A percentile compares a stretch with the other conserved stretches of the same genome.
phyloP scores from a whole-genome alignment of 495 filamentous ascomycete species.

The Friedmanniomyces endolithicus region DNA sequence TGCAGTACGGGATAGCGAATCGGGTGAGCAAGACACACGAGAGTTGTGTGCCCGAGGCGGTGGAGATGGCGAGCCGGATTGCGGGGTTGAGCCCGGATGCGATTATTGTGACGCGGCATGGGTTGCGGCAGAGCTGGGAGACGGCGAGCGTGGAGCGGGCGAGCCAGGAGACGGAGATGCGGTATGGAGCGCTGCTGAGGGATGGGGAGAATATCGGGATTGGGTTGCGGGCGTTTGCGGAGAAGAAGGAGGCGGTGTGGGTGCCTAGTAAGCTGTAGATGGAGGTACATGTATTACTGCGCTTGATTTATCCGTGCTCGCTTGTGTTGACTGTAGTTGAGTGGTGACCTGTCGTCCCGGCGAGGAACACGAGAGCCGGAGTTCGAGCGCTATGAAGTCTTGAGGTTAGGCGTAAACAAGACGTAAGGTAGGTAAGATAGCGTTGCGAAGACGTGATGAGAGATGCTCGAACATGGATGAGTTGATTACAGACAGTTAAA shows the following conservation, averaged over 20 bases:
- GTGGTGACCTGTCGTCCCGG: no score
- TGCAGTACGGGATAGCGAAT: constrained; percentile 56
- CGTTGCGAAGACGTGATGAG: background rate
- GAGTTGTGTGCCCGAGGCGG: constrained; percentile 15
- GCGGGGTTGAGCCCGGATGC: constrained; percentile 57
- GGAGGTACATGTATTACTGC: no score
- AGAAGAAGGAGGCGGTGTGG: constrained; percentile 64
- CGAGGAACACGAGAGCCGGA: no score
- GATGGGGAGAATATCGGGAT: constrained; percentile 64
- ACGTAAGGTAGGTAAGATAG: background rate
- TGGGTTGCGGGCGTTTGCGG: constrained; percentile 67
- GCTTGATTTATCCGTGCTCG: no score
- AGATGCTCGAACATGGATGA: background rate
- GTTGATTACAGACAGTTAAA: background rate
- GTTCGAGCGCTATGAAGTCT: no score
- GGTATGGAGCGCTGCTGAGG: constrained; percentile 48
- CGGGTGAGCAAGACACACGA: constrained; percentile 22
- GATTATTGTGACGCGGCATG: constrained; percentile 53
- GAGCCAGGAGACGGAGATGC: constrained; percentile 44
- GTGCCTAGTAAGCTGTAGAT: constrained; percentile 55
- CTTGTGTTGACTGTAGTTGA: no score
- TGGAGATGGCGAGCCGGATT: constrained; percentile 38
- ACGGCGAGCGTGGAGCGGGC: constrained; percentile 51
- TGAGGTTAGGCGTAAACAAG: no score
- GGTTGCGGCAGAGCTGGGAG: constrained; percentile 59